These are phyloP conservation scores for Sarocladium oryzae DNA, from an alignment of 2,329 filamentous ascomycete genomes.

Conservation along the genomic window DNA sequence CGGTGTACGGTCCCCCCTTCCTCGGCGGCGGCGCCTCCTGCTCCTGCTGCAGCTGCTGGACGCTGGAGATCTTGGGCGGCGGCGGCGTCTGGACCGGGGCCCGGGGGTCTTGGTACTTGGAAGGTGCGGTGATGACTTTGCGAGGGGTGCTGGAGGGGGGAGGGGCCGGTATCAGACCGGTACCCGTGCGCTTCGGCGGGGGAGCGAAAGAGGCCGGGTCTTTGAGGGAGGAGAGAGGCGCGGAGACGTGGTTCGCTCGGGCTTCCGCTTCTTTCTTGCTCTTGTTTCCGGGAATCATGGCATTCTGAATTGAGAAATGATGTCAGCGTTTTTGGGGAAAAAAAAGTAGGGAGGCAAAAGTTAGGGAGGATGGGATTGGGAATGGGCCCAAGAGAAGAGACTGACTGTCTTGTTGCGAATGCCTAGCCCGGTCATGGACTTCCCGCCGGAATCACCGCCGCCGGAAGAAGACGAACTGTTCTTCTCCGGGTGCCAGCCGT, in stretches of 20 bases:
- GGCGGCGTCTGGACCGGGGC: constrained; percentile 13
- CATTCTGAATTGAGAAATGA: no score
- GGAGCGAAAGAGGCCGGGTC: constrained; percentile 76
- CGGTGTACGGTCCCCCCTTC: constrained; percentile 51
- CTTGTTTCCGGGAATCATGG: constrained; percentile 37
- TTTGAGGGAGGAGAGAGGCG: constrained; percentile 62
- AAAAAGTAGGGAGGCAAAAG: no score
- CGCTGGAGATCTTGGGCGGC: constrained; percentile 11
- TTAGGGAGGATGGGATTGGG: background rate
- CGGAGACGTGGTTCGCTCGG: constrained; percentile 32
- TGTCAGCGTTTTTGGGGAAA: no score
- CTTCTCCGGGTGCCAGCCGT: constrained; percentile 48
- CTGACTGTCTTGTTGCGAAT: constrained; percentile 42
- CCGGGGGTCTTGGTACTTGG: constrained; percentile 27
- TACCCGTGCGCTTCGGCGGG: constrained; percentile 58
- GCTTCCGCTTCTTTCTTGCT: constrained; percentile 20
- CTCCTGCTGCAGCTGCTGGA: constrained; percentile 10
- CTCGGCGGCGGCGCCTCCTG: constrained; percentile 38
- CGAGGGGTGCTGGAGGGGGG: constrained; percentile 18
- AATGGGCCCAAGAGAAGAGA: no score
- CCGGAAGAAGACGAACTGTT: constrained; percentile 8
- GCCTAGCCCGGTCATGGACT: constrained; percentile 18
- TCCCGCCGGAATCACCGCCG: constrained; percentile 12
- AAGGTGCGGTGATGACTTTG: constrained; percentile 24
- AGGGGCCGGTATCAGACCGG: constrained; percentile 26